Percentiles rank a stretch among this genome's conserved stretches.
phyloP scores from a whole-genome alignment of 257 asterid genomes.

The Solanum sejunctum region DNA sequence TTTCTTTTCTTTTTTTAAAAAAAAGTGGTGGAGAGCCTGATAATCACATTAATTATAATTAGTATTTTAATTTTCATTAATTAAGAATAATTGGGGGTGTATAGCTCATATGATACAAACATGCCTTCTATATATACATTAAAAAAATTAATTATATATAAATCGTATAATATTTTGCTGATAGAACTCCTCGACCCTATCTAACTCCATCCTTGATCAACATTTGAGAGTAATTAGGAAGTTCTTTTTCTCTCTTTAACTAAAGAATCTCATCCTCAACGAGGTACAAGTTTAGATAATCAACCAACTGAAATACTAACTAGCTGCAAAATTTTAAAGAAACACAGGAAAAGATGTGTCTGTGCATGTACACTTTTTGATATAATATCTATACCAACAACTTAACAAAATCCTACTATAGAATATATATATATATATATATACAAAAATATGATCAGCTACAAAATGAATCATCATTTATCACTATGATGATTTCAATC shows the following conservation, averaged over 20 bases:
- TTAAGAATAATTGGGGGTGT: not conserved
- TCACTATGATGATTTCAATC: not conserved
- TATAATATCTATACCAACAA: not conserved
- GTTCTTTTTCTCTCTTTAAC: no score
- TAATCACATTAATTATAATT: not conserved
- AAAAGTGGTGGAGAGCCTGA: not conserved
- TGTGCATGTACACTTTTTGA: not conserved
- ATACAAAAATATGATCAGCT: not conserved
- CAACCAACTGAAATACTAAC: no score
- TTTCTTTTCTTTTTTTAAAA: no score
- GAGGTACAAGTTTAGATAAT: rapidly evolving
- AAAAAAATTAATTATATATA: no score
- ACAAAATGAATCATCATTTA: not conserved
- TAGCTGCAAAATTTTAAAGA: not conserved
- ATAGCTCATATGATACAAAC: not conserved
- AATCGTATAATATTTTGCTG: no score
- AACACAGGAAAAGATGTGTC: not conserved
- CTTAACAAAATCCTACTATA: not conserved
- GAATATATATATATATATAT: not conserved
- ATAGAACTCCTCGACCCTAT: not conserved
- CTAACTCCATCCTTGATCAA: not conserved
- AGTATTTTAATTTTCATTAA: rapidly evolving
- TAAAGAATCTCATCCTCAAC: no score
- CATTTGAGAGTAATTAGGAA: not conserved
- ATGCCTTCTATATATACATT: no score